Evolutionary conservation across 805 yeast genomes (phyloP).

Genomic region (Saccharomycopsis sp.): DNA sequence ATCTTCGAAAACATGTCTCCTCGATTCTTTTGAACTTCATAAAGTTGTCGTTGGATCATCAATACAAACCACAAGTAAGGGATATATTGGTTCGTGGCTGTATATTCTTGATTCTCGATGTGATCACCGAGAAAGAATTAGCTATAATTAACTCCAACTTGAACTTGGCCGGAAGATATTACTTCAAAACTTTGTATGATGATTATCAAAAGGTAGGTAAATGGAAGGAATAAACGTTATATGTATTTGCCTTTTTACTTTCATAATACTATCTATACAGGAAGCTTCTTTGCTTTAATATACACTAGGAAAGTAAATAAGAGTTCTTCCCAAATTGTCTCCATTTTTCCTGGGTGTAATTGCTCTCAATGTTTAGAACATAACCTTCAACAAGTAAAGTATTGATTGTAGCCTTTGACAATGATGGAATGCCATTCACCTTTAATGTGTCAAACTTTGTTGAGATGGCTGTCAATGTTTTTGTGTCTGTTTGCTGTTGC

Average conservation of each 20-base stretch:
- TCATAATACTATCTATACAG: neutral
- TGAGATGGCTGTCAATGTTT: neutral
- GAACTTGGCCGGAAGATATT: slow-evolving; percentile 63
- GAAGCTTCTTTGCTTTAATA: neutral
- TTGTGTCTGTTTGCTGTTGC: neutral
- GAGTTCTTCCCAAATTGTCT: slow-evolving; percentile 9
- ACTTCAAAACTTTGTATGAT: slow-evolving; percentile 59
- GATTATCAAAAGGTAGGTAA: slow-evolving; percentile 74
- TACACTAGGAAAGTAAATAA: neutral
- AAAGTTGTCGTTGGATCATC: slow-evolving; percentile 47
- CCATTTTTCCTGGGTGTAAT: slow-evolving; percentile 4
- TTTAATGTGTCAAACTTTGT: neutral
- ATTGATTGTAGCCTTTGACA: slow-evolving; percentile 2
- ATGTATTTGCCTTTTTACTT: no score
- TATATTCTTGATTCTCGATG: slow-evolving; percentile 58
- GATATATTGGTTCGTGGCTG: slow-evolving; percentile 44
- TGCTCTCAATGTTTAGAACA: slow-evolving; percentile 4
- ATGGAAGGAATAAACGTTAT: slow-evolving; percentile 51
- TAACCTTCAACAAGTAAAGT: slow-evolving; percentile 5
- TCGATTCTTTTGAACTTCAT: slow-evolving; percentile 54
- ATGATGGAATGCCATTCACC: slow-evolving; percentile 10
- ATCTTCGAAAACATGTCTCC: slow-evolving; percentile 59
- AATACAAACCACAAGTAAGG: slow-evolving; percentile 33
- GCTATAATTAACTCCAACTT: slow-evolving; percentile 54
- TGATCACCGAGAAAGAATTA: slow-evolving; percentile 62